phyloP scores from a whole-genome alignment of 2,329 filamentous ascomycete genomes.

The Pyricularia pennisetigena region DNA sequence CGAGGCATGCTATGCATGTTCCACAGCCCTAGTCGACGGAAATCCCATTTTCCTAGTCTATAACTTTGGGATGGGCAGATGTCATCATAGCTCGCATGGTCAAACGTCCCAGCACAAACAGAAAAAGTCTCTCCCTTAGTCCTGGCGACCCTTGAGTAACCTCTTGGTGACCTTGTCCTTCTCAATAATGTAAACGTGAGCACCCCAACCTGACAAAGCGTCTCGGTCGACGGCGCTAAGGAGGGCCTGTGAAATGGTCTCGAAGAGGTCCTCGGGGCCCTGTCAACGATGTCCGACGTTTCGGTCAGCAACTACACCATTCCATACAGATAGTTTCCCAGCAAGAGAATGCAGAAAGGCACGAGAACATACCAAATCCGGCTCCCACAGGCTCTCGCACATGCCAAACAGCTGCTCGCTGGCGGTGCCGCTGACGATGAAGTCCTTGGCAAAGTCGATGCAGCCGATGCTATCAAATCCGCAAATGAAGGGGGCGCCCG shows the following conservation, averaged over 20 bases:
- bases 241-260: constrained; percentile 93
- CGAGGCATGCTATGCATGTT: neutral
- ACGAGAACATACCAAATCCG: constrained; percentile 65
- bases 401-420: constrained; percentile 98
- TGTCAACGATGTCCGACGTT: constrained; percentile 21
- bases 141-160: constrained; percentile 94
- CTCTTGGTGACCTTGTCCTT: constrained; percentile 99
- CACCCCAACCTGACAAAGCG: constrained; percentile 94
- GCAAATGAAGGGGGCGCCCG: constrained; percentile 92
- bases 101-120: neutral
- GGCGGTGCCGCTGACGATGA: constrained; percentile 93
- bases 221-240: constrained; percentile 95
- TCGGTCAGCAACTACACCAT: constrained; percentile 9
- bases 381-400: constrained; percentile 96
- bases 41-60: neutral
- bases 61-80: neutral
- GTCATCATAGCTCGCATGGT: neutral
- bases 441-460: constrained; percentile 99
- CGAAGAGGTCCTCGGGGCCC: constrained; percentile 91
- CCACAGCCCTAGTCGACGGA: neutral
- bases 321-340: neutral
- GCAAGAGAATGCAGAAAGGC: neutral
- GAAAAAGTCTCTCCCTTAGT: constrained; percentile 39
- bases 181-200: constrained; percentile 98
- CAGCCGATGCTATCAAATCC: constrained; percentile 98